Percentiles rank a stretch among this genome's conserved stretches.
Conservation (phyloP, 352 stramenopile species). For the Pythium scleroteichum region DNA sequence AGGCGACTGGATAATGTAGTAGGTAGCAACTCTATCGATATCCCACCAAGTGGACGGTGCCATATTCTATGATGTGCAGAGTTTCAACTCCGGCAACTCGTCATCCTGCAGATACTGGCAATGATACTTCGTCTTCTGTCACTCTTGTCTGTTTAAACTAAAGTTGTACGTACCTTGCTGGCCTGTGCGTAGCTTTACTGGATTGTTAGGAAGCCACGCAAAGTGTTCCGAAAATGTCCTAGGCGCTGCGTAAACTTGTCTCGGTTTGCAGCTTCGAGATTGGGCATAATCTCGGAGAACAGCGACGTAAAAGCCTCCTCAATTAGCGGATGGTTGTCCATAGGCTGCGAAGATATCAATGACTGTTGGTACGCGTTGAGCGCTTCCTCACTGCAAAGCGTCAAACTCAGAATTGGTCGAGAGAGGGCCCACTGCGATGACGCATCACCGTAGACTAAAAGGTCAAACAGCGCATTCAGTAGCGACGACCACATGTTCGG, state of each 20-base stretch:
- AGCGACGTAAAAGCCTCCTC: slow-evolving; percentile 97
- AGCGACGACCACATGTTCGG: slow-evolving; percentile 91
- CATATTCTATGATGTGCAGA: background rate
- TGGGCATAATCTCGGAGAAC: slow-evolving; percentile 93
- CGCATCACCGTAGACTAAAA: slow-evolving; percentile 96
- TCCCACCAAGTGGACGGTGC: background rate
- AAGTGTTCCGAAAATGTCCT: slow-evolving; percentile 94
- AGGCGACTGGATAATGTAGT: background rate
- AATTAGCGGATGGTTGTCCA: slow-evolving; percentile 92
- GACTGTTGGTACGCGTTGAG: slow-evolving; percentile 95
- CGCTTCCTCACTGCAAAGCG: slow-evolving; percentile 93
- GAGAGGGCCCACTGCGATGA: slow-evolving; percentile 98
- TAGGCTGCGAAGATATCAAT: slow-evolving; percentile 92
- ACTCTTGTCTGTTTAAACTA: background rate
- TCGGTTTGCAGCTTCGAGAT: slow-evolving; percentile 96
- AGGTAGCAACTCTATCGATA: slow-evolving; percentile 1
- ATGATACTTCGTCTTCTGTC: slow-evolving; percentile 11
- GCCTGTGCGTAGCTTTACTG: slow-evolving; percentile 30
- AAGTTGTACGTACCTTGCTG: slow-evolving; percentile 9
- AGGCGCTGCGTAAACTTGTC: slow-evolving; percentile 98
- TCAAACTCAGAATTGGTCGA: slow-evolving; percentile 96
- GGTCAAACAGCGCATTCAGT: slow-evolving; percentile 94
- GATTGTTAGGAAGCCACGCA: slow-evolving; percentile 94
- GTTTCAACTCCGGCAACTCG: no score
- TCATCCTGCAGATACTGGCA: slow-evolving; percentile 15